These are phyloP conservation scores for Coemansia sp. DNA, from an alignment of 192 early-diverging fungal genomes.

Conservation along the genomic window DNA sequence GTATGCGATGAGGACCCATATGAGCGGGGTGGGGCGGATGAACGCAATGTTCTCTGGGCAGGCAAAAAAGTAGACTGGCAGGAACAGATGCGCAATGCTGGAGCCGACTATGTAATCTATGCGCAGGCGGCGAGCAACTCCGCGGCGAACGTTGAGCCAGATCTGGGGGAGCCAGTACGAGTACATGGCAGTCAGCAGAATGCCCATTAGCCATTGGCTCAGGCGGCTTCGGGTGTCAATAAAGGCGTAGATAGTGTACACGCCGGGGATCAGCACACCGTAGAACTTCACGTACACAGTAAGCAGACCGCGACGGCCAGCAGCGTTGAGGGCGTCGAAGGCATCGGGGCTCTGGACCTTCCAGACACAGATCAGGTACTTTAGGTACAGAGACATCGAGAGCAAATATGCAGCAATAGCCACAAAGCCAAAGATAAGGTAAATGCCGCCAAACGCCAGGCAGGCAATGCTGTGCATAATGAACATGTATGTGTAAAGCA, in stretches of 20 bases:
- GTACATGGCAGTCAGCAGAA: conserved; percentile 51
- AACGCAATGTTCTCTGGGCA: conserved; percentile 54
- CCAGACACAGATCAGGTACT: conserved; percentile 71
- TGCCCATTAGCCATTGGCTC: conserved; percentile 52
- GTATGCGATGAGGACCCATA: conserved; percentile 60
- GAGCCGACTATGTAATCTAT: conserved; percentile 61
- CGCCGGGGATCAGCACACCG: conserved; percentile 57
- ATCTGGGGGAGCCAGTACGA: conserved; percentile 87
- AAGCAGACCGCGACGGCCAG: conserved; percentile 30
- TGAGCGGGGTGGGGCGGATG: conserved; percentile 35
- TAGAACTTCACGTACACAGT: conserved; percentile 40
- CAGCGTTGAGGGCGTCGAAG: conserved; percentile 30
- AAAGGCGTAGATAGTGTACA: conserved; percentile 64
- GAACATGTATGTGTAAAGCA: conserved; percentile 67
- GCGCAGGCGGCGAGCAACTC: conserved; percentile 60
- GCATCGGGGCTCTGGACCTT: conserved; percentile 64
- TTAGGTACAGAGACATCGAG: conserved; percentile 67
- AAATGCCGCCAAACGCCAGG: conserved; percentile 53
- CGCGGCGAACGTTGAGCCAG: conserved; percentile 64
- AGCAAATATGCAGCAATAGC: conserved; percentile 66
- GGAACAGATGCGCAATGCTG: conserved; percentile 55
- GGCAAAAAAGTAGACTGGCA: conserved; percentile 62
- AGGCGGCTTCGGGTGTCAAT: conserved; percentile 51
- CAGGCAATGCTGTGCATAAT: conserved; percentile 62
- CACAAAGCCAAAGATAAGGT: conserved; percentile 60